A percentile compares a stretch with the other conserved stretches of the same genome.
phyloP scores from a whole-genome alignment of 345 rosid genomes.

The Raphanus raphanistrum region DNA sequence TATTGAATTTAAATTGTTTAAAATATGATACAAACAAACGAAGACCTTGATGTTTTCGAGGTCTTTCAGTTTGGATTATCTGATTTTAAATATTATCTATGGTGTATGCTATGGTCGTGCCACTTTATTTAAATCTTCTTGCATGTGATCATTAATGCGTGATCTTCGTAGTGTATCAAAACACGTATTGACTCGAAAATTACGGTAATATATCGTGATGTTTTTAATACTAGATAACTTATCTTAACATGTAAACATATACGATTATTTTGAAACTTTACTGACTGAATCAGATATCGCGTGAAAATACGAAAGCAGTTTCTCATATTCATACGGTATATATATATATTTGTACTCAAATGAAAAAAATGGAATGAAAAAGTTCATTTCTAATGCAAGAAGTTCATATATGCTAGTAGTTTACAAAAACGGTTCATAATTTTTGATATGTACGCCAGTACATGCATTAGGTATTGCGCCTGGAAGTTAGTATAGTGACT shows the following conservation, averaged over 20 bases:
- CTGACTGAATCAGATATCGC: background rate
- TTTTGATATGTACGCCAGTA: background rate
- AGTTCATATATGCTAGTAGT: background rate
- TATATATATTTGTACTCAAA: background rate
- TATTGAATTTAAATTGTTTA: conserved; percentile 20
- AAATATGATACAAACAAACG: conserved; percentile 31
- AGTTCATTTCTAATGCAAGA: background rate
- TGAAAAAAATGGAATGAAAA: background rate
- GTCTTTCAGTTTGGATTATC: conserved; percentile 25
- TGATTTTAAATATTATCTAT: conserved; percentile 30
- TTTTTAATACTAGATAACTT: background rate
- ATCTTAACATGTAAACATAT: background rate
- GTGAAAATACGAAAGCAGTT: background rate
- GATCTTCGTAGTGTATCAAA: background rate
- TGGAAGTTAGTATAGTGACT: no score
- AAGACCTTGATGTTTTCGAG: conserved; percentile 35
- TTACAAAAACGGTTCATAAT: no score
- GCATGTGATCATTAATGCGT: conserved; percentile 40
- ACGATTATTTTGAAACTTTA: background rate
- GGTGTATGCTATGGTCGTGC: conserved; percentile 37
- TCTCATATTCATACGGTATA: background rate
- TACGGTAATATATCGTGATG: background rate
- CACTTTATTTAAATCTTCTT: conserved; percentile 6
- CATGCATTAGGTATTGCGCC: no score
- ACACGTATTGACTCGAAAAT: conserved; percentile 25